Conservation (phyloP, 2,329 filamentous ascomycete genomes). For the Hyphodiscus sp. region DNA sequence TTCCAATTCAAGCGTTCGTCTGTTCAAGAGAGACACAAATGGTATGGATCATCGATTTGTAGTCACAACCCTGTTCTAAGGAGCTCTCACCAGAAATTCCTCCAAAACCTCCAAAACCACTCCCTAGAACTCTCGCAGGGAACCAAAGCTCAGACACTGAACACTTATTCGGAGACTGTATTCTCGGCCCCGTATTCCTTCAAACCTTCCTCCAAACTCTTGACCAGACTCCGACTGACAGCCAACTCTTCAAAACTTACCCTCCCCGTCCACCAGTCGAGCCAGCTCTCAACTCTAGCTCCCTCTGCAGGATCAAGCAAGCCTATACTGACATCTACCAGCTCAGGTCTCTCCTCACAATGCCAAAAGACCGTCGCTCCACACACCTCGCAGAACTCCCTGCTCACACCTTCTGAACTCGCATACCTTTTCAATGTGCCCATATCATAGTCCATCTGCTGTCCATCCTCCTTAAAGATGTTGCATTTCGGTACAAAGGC, state of each 20-base stretch:
- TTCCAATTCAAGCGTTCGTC: too few relatives aligned
- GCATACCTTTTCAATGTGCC: conserved; percentile 45
- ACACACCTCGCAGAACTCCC: conserved; percentile 57
- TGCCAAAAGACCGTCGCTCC: conserved; percentile 62
- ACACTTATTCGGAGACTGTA: too few relatives aligned
- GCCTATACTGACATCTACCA: conserved; percentile 60
- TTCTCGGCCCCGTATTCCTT: conserved; percentile 2
- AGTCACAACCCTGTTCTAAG: too few relatives aligned
- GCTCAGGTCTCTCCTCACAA: conserved; percentile 41
- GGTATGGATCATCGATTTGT: too few relatives aligned
- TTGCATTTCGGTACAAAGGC: conserved; percentile 56
- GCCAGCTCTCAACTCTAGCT: conserved; percentile 48
- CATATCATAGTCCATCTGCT: conserved; percentile 30
- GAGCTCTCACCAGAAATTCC: too few relatives aligned
- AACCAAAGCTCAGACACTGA: too few relatives aligned
- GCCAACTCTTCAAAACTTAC: conserved; percentile 45
- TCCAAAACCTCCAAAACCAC: too few relatives aligned
- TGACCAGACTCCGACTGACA: conserved; percentile 18
- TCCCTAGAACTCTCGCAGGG: too few relatives aligned
- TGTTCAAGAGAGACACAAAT: too few relatives aligned
- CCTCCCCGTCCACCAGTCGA: conserved; percentile 54
- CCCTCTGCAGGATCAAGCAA: conserved; percentile 46
- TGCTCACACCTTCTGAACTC: conserved; percentile 46
- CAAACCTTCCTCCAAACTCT: conserved; percentile 19
- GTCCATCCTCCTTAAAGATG: conserved; percentile 40